Percentiles rank a stretch among this genome's conserved stretches.
Evolutionary conservation across 805 yeast species (phyloP).

Genomic region (Myxozyma lipomycoides): DNA sequence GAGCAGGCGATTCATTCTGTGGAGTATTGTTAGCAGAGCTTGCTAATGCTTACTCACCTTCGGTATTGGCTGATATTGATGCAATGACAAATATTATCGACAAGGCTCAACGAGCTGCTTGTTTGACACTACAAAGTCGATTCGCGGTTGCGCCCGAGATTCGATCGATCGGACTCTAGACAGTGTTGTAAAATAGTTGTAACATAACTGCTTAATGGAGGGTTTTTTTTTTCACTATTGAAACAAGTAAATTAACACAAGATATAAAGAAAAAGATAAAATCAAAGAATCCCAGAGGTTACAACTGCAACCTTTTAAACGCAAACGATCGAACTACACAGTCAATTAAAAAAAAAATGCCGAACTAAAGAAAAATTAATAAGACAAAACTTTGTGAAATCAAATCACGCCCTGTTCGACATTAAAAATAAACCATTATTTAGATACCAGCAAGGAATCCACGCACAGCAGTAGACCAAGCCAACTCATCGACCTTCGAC

Average conservation of each 20-base stretch:
- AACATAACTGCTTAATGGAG: no score
- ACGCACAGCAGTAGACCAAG: background rate
- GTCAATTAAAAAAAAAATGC: background rate
- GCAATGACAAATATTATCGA: conserved; percentile 9
- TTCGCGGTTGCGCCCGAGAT: conserved; percentile 23
- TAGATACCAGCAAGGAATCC: background rate
- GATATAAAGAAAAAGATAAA: background rate
- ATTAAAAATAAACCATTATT: background rate
- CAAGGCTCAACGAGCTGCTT: conserved; percentile 23
- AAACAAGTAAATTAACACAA: background rate
- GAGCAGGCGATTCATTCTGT: conserved; percentile 81
- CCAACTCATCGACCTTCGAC: background rate
- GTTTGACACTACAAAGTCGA: conserved; percentile 20
- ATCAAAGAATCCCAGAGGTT: no score
- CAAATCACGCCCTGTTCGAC: no score
- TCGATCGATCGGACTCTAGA: no score
- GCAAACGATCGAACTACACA: background rate
- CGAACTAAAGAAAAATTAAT: background rate
- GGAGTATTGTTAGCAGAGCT: conserved; percentile 57
- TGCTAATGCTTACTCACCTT: conserved; percentile 24
- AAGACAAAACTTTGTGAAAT: no score
- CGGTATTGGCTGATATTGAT: conserved; percentile 7
- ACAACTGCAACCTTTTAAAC: background rate
- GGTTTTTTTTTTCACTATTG: background rate
- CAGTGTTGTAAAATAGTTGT: no score